phyloP scores from a whole-genome alignment of 2,329 filamentous ascomycete genomes.

The Diaporthe vexans region DNA sequence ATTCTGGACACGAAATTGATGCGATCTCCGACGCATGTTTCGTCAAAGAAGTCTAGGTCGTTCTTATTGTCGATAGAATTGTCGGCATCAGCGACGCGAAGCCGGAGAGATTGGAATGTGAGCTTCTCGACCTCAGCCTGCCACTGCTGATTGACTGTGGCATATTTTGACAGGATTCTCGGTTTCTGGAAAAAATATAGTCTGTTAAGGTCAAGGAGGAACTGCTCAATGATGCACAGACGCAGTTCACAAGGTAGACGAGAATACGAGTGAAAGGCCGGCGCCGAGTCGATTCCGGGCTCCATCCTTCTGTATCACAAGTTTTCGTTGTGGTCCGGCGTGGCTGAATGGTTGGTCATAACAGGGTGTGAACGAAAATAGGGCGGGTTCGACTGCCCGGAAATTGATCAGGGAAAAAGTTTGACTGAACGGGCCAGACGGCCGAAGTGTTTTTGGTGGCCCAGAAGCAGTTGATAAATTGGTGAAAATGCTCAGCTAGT shows the following conservation, averaged over 20 bases:
- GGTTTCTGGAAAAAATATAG: too few relatives aligned
- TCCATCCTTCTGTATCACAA: not conserved
- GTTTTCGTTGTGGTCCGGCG: not conserved
- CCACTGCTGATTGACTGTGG: not conserved
- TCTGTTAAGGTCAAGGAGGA: too few relatives aligned
- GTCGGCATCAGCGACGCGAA: too few relatives aligned
- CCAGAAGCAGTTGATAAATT: too few relatives aligned
- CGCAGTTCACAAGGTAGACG: not conserved
- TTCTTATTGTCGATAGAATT: too few relatives aligned
- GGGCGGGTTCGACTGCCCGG: too few relatives aligned
- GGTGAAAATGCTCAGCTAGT: too few relatives aligned
- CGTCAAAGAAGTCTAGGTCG: not conserved
- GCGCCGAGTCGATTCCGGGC: fast-evolving
- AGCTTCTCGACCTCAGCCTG: not conserved
- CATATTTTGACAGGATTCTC: not conserved
- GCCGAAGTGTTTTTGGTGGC: too few relatives aligned
- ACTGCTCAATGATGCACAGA: not conserved
- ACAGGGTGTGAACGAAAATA: too few relatives aligned
- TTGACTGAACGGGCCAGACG: too few relatives aligned
- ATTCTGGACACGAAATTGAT: not conserved
- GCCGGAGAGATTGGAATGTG: not conserved
- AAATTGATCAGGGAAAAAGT: too few relatives aligned
- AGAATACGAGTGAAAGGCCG: not conserved
- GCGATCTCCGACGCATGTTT: not conserved
- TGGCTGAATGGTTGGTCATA: not conserved